A percentile compares a stretch with the other conserved stretches of the same genome.
Evolutionary conservation across 2,329 filamentous ascomycete genomes (phyloP).

Genomic region (Cordyceps farinosa): DNA sequence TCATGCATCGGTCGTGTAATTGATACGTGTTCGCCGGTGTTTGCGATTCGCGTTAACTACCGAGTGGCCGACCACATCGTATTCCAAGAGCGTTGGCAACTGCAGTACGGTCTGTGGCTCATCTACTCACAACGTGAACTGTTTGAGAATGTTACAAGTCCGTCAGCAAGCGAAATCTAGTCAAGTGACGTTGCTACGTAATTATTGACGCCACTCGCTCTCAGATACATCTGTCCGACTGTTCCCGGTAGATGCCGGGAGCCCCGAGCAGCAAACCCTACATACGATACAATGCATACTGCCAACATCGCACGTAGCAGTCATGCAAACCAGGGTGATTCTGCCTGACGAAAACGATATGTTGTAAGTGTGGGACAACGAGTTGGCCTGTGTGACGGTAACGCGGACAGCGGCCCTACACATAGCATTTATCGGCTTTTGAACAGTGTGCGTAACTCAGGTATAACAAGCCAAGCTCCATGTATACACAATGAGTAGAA

Average conservation of each 20-base stretch:
- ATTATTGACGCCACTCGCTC: too few species aligned
- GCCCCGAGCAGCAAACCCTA: too few species aligned
- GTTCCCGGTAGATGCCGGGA: too few species aligned
- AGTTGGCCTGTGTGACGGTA: not conserved
- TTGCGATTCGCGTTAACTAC: not conserved
- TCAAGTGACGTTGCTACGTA: too few species aligned
- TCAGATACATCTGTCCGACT: too few species aligned
- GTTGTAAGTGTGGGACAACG: not conserved
- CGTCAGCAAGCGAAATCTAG: too few species aligned
- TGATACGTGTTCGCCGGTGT: not conserved
- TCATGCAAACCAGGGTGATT: not conserved
- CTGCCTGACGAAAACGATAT: not conserved
- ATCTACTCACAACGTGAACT: not conserved
- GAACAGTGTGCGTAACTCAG: too few species aligned
- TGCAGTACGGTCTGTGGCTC: not conserved
- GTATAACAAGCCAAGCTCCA: too few species aligned
- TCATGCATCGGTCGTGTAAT: not conserved
- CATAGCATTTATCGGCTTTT: not conserved
- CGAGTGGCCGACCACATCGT: not conserved
- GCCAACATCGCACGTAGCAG: not conserved
- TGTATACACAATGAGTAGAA: too few species aligned
- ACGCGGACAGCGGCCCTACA: not conserved
- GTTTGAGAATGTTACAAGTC: not conserved
- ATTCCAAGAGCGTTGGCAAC: not conserved
- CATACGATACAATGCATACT: too few species aligned